Evolutionary conservation across 148 eudicot genomes (phyloP).

Genomic region (Rhododendron molle): DNA sequence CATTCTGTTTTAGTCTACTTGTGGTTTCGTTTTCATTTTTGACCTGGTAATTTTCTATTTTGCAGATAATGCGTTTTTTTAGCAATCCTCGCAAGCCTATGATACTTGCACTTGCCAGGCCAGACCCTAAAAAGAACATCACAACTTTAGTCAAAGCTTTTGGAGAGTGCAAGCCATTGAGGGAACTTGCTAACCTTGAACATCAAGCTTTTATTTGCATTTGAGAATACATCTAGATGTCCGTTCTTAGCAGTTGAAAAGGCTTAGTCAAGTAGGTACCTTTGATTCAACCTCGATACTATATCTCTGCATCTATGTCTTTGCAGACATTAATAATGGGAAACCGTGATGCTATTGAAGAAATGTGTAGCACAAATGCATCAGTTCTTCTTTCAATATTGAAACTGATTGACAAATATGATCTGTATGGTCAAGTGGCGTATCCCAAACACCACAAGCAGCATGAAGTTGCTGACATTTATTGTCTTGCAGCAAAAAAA

Average conservation of each 20-base stretch:
- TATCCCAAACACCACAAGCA: slow-evolving; percentile 96
- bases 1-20: not conserved
- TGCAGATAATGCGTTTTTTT: slow-evolving; percentile 92
- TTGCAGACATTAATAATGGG: slow-evolving; percentile 91
- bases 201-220: not conserved
- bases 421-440: slow-evolving; percentile 93
- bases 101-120: slow-evolving; percentile 96
- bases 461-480: slow-evolving; percentile 78
- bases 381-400: slow-evolving; percentile 80
- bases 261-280: not conserved
- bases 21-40: not conserved
- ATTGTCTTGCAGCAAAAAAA: slow-evolving; percentile 81
- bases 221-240: not conserved
- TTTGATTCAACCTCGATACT: not conserved
- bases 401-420: slow-evolving; percentile 77
- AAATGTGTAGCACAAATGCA: slow-evolving; percentile 74
- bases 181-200: slow-evolving; percentile 92
- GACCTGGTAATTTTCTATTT: not conserved
- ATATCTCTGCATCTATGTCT: slow-evolving; percentile 1
- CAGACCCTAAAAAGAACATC: slow-evolving; percentile 90
- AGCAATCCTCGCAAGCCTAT: slow-evolving; percentile 87
- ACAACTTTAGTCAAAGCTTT: slow-evolving; percentile 87
- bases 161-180: slow-evolving; percentile 85
- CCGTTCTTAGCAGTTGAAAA: not conserved
- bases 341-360: slow-evolving; percentile 78